Base-by-base conservation (phyloP, 83 land plant genomes). In the Picea mariana region DNA sequence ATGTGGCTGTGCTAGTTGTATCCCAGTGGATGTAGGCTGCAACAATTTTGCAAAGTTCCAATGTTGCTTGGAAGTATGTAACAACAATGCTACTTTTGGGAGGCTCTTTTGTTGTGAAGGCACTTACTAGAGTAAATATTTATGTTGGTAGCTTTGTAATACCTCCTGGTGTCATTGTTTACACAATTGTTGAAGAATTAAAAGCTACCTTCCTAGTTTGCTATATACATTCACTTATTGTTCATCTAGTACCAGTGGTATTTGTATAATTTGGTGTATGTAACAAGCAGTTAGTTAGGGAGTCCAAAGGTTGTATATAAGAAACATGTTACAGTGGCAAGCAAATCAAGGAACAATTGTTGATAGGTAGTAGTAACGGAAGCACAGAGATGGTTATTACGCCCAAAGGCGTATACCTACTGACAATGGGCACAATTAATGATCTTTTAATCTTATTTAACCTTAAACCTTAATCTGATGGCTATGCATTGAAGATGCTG, bases 171-270 rank as follows among this genome's bases (percentile, higher is more conserved):
- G 98, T 97, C 9, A 87, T 97, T 31, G 90, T 95, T 20, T 97
- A 97, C 84, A 97, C 99, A 18, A 83, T 97, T 75, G 95, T 93
- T 38, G 99, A 98, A 64, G 98, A 98, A 55, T 84, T 97, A 55
- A 97, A 97, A 82, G 99, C 99, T 82, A 97, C 99, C 75, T 96
- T 96, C 81, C 83, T 97, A 72, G 99, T 98, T 27, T 95, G 98
- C 89, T 97, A 97, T 83, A 89, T 97, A 17, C 96, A 97, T 83
- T 97, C 98, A 21, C 96, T 97, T 38, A 83, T 97, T 72, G 98
- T 97, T 60, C 99, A 97, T 84, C 85, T 95, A 71, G 98, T 93
- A 49, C 84, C 95, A 21, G 98, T 97, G 81, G 87, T 97, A 60
- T 97, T 97, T 69, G 95, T 97, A 15, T 97, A 86, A 31, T 92